These are phyloP conservation scores for Ceriops tagal DNA, from an alignment of 345 rosid genomes.

Conservation along the genomic window DNA sequence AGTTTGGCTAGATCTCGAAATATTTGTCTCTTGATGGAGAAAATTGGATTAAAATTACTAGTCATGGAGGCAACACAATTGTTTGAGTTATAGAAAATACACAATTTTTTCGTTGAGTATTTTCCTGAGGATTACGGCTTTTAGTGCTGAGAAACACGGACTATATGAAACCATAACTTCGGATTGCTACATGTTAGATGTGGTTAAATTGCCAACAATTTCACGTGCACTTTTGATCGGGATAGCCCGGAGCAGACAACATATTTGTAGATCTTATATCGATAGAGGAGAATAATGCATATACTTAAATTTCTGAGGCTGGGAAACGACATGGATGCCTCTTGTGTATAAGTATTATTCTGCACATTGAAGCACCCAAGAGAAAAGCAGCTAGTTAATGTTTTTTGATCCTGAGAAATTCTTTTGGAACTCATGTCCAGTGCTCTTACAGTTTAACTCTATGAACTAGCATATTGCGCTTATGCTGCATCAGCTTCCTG, in stretches of 20 bases:
- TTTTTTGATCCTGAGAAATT: too few species aligned
- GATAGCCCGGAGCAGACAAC: background rate
- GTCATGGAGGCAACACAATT: slow-evolving; percentile 31
- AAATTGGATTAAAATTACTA: slow-evolving; percentile 21
- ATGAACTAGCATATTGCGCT: too few species aligned
- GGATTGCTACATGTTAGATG: slow-evolving; percentile 13
- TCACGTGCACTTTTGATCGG: background rate
- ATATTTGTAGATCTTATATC: background rate
- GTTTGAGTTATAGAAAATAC: slow-evolving; percentile 28
- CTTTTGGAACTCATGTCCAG: too few species aligned
- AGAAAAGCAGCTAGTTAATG: too few species aligned
- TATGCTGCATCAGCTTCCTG: too few species aligned
- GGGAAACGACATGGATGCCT: too few species aligned
- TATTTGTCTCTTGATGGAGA: slow-evolving; percentile 21
- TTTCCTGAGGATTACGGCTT: slow-evolving; percentile 27
- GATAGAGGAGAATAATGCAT: too few species aligned
- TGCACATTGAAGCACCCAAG: too few species aligned
- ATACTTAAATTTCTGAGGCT: too few species aligned
- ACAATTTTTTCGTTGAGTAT: slow-evolving; percentile 22
- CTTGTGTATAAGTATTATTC: too few species aligned
- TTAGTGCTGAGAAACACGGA: slow-evolving; percentile 21
- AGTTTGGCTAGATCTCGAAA: slow-evolving; percentile 10
- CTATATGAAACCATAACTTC: slow-evolving; percentile 1
- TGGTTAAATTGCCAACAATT: slow-evolving; percentile 8
- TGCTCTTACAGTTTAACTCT: too few species aligned